Evolutionary conservation across 345 rosid genomes (phyloP).

Genomic region (Sonneratia caseolaris): DNA sequence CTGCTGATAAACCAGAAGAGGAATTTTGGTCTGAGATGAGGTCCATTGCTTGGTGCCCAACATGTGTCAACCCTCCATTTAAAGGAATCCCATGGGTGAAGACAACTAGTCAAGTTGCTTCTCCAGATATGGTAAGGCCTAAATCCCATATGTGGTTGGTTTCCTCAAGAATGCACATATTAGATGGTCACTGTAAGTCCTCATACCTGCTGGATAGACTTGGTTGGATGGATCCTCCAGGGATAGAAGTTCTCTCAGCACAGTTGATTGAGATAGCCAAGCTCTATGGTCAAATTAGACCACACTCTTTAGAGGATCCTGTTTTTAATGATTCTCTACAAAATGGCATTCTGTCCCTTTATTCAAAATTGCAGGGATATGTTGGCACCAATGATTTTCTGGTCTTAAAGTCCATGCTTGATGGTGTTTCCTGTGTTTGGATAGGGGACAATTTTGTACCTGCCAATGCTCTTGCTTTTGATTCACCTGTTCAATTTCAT

Average conservation of each 20-base stretch:
- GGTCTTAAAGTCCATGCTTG: slow-evolving; percentile 48
- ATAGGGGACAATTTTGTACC: slow-evolving; percentile 84
- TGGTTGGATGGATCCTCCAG: slow-evolving; percentile 72
- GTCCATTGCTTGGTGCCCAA: slow-evolving; percentile 80
- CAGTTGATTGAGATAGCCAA: slow-evolving; percentile 71
- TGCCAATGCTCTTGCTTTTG: slow-evolving; percentile 79
- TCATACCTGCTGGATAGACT: slow-evolving; percentile 54
- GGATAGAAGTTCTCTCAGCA: slow-evolving; percentile 36
- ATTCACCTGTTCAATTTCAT: slow-evolving; percentile 88
- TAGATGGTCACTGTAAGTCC: slow-evolving; percentile 60
- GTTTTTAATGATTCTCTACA: slow-evolving; percentile 49
- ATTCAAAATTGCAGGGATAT: slow-evolving; percentile 51
- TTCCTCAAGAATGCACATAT: slow-evolving; percentile 61
- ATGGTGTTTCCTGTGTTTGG: slow-evolving; percentile 86
- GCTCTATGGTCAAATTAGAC: slow-evolving; percentile 47
- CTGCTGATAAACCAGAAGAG: slow-evolving; percentile 51
- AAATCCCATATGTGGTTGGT: slow-evolving; percentile 74
- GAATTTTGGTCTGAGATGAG: slow-evolving; percentile 84
- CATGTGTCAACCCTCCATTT: slow-evolving; percentile 55
- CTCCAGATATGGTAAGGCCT: slow-evolving; percentile 75
- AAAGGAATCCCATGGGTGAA: slow-evolving; percentile 81
- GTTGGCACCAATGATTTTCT: slow-evolving; percentile 50
- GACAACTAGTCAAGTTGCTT: slow-evolving; percentile 43
- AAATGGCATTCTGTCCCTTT: slow-evolving; percentile 53
- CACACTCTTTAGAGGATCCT: slow-evolving; percentile 32